Base-by-base conservation (phyloP, 495 filamentous ascomycete genomes). In the Penicillium verhagenii region DNA sequence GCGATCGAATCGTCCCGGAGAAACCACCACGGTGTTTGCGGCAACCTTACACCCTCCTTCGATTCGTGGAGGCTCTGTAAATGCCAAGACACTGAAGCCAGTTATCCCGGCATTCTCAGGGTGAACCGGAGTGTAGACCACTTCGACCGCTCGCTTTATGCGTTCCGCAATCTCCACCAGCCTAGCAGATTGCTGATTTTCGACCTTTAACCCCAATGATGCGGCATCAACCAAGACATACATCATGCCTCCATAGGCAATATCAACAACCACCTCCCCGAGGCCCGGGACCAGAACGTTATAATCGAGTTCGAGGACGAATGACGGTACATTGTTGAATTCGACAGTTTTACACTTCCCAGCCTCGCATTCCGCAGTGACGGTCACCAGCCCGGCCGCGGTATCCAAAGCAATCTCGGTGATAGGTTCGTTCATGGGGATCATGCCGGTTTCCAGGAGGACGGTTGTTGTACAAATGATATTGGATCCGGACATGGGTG, bases 171-270 rank as follows among this genome's bases (percentile, higher is more conserved):
- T 20, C 13, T 70, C 63, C 4, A 72, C 51, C 6, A 73, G 39
- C n/a, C 56, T 37, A 19, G 16, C 40, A 8, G 59, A 59, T 35
- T 67, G 18, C 13, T 47, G 44, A 20, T 60, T 61, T 10, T 64
- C 25, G 18, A 73, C 33, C 24, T 23, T 47, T 31, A 73, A 31
- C 0, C 66, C 67, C 10, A 72, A 8, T 1, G 59, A 59, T 6
- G 54, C 54, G 1, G 54, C 69, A 49, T 72, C 71, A 5, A 72
- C 67, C n/a, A 72, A 20, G 6, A 63, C 59, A 43, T 65, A 72
- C 44, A 71, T 69, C 71, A 72, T 73, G 1, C 71, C 71, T 6
- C 71, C 69, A 28, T 60, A 73, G 6, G 65, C 71, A 35, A 73
- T 68, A 53, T 73, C 71, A 19, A 69, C 63, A 2, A 25, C 38